phyloP scores from a whole-genome alignment of 139 green algal genomes.

The Eudorina sp. region DNA sequence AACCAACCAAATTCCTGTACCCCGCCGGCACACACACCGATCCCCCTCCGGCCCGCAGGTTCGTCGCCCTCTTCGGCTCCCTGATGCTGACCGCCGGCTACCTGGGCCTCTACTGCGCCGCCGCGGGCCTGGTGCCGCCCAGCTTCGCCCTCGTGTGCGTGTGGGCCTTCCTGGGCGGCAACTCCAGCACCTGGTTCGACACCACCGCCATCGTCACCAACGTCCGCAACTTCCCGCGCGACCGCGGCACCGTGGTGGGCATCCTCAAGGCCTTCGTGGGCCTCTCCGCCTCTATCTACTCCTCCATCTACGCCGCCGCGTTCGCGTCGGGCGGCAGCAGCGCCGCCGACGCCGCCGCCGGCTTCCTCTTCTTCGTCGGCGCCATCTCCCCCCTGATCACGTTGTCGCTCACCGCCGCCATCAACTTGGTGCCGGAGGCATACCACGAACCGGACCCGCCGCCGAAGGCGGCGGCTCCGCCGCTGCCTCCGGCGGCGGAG shows the following conservation, averaged over 20 bases:
- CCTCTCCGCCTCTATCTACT: constrained; percentile 71
- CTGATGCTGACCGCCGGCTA: constrained; percentile 1
- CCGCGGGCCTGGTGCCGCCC: not conserved
- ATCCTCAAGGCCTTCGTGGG: constrained; percentile 68
- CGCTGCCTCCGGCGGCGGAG: not conserved
- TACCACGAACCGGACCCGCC: constrained; percentile 34
- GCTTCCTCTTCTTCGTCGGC: constrained; percentile 77
- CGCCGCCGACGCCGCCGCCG: not conserved
- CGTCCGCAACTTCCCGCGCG: constrained; percentile 85
- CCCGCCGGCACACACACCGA: too few species aligned
- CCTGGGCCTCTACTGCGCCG: not conserved
- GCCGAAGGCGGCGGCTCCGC: not conserved
- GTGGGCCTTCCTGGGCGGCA: constrained; percentile 51
- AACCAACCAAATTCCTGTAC: too few species aligned
- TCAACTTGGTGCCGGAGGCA: constrained; percentile 70
- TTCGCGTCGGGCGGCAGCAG: not conserved
- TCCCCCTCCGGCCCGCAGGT: too few species aligned
- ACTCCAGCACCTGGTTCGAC: constrained; percentile 81
- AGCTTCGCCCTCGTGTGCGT: constrained; percentile 1
- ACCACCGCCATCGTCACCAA: constrained; percentile 80
- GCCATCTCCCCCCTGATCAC: constrained; percentile 51
- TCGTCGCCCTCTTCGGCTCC: constrained; percentile 9
- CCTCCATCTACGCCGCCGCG: constrained; percentile 65
- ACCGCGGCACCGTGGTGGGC: constrained; percentile 84
- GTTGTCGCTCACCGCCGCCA: constrained; percentile 50